Base-by-base conservation (phyloP, 768 basidiomycete species). In the Daedaleopsis sinensis region DNA sequence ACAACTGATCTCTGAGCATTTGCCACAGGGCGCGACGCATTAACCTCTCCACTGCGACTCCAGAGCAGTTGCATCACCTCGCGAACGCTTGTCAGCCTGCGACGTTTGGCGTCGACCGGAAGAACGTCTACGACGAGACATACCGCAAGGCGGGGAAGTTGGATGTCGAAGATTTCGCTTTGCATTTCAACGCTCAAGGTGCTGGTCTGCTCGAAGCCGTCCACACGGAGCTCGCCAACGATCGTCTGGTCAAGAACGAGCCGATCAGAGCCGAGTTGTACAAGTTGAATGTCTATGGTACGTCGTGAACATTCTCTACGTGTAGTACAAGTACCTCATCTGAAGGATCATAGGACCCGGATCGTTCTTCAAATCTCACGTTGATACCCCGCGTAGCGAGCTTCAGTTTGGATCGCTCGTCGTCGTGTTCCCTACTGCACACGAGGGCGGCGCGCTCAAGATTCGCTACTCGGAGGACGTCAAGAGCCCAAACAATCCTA, bases 131-230 rank as follows among this genome's bases (percentile, higher is more conserved):
- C 11, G 81, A 82, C 57, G 78, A 79, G 48, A 67, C 74, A 5
- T 82, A 81, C 57, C 72, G 80, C 21, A 81, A 79, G 63, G 80
- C 77, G 1, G 73, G 77, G 3, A 81, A 82, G 67, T 65, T 84
- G 64, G 78, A 80, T 49, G 42, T 54, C 0, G 43, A 56, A 2
- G 53, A 71, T 18, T 84, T 84, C 59, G 52, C 74, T 0, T 69
- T 72, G 4, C 72, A 68, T 1, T 71, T 82, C 44, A 68, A 74
- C 19, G 63, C 73, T 10, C 65, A 65, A 9, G 55, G 57, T 15
- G 57, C 55, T 8, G 75, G 73, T 7, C 53, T 80, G 2, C 27
- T 76, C 16, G 72, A 75, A 5, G 15, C 19, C 21, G 47, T 65
- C 10, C 62, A 76, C 35, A 63, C 60, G 1, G 55, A 67, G 16